These are phyloP conservation scores for Leucogyrophana mollusca DNA, from an alignment of 768 basidiomycete species.

Conservation along the genomic window DNA sequence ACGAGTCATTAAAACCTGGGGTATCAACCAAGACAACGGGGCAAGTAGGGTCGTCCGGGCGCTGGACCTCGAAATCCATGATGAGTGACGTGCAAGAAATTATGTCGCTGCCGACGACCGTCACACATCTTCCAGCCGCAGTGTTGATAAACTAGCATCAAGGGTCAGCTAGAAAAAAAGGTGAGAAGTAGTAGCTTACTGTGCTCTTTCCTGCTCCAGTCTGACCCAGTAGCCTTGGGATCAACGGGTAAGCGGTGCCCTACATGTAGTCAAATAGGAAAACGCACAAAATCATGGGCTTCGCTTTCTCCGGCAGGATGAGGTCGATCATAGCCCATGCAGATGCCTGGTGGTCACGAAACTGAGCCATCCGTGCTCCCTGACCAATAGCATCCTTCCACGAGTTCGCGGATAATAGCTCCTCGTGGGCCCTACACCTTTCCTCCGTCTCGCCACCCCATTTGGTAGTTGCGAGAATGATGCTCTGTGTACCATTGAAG, in stretches of 20 bases:
- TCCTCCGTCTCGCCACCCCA: conserved; percentile 27
- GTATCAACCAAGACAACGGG: conserved; percentile 19
- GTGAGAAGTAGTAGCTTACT: background rate
- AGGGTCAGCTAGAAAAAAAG: no score
- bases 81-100: no score
- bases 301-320: background rate
- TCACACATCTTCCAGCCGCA: no score
- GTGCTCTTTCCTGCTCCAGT: background rate
- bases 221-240: background rate
- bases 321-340: conserved; percentile 28
- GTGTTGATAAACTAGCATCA: no score
- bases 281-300: no score
- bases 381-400: conserved; percentile 26
- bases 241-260: no score
- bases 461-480: conserved; percentile 34
- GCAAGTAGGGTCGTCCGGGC: conserved; percentile 3
- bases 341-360: conserved; percentile 15
- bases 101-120: no score
- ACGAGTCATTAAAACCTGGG: conserved; percentile 6
- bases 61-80: no score
- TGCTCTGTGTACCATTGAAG: conserved; percentile 24
- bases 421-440: conserved; percentile 27
- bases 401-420: conserved; percentile 22
- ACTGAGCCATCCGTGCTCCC: conserved; percentile 26
- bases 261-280: no score